Conservation (phyloP, 1,139 yeast species). For the Lodderomyces oxycetoniae region DNA sequence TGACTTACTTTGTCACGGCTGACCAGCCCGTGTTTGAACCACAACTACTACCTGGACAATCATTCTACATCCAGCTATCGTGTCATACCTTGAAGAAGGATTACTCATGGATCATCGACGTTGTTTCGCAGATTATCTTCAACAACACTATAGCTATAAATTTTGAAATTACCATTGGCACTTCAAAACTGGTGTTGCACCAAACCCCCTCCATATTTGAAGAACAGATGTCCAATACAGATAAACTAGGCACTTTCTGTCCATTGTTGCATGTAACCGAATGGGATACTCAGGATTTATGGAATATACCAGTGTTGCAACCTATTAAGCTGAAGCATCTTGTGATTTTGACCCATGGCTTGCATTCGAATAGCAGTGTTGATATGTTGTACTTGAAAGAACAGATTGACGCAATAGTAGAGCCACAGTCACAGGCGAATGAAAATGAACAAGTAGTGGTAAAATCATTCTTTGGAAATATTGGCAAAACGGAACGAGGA, state of each 20-base stretch:
- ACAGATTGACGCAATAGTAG: slow-evolving; percentile 53
- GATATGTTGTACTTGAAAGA: slow-evolving; percentile 88
- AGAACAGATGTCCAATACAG: slow-evolving; percentile 25
- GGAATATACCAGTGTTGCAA: slow-evolving; percentile 56
- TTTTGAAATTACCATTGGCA: slow-evolving; percentile 64
- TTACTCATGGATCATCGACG: slow-evolving; percentile 78
- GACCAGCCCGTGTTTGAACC: slow-evolving; percentile 70
- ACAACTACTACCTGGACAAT: slow-evolving; percentile 59
- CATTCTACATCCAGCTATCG: slow-evolving; percentile 45
- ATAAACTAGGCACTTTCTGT: slow-evolving; percentile 28
- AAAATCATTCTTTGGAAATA: slow-evolving; percentile 79
- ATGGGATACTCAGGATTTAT: slow-evolving; percentile 63
- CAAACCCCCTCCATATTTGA: slow-evolving; percentile 22
- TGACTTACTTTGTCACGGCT: slow-evolving; percentile 54
- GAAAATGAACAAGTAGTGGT: slow-evolving; percentile 59
- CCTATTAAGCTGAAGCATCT: slow-evolving; percentile 56
- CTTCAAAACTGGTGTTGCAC: slow-evolving; percentile 42
- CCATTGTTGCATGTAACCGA: slow-evolving; percentile 38
- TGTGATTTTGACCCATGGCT: slow-evolving; percentile 82
- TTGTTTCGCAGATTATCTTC: slow-evolving; percentile 80
- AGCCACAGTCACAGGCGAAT: slow-evolving; percentile 24
- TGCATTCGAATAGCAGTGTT: slow-evolving; percentile 84
- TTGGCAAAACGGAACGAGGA: slow-evolving; percentile 87
- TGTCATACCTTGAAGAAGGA: slow-evolving; percentile 33
- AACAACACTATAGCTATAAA: slow-evolving; percentile 63